Conservation (phyloP, 2,329 filamentous ascomycete species). For the Fusarium buxicola region DNA sequence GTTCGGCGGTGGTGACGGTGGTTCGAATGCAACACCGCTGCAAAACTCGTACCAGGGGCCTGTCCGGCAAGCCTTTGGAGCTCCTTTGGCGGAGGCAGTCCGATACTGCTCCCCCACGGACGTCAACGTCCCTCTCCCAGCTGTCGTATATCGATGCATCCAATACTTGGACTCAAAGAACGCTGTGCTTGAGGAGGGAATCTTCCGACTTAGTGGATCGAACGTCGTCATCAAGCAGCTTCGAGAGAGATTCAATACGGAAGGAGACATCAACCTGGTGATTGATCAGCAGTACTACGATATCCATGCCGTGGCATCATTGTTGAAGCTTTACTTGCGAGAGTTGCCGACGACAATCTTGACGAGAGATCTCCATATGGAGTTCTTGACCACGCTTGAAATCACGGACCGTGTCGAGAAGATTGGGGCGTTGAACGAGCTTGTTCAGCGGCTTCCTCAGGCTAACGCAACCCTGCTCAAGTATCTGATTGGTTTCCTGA, state of each 20-base stretch:
- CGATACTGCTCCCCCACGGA: conserved; percentile 80
- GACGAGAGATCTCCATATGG: conserved; percentile 88
- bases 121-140: conserved; percentile 80
- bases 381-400: conserved; percentile 88
- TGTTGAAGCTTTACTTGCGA: conserved; percentile 93
- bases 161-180: conserved; percentile 89
- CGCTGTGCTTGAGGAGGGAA: conserved; percentile 88
- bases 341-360: conserved; percentile 93
- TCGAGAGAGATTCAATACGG: conserved; percentile 91
- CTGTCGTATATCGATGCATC: conserved; percentile 94
- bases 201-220: conserved; percentile 96
- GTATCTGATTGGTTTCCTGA: conserved; percentile 88
- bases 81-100: conserved; percentile 86
- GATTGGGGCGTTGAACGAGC: conserved; percentile 77
- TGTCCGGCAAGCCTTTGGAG: conserved; percentile 82
- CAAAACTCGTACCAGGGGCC: conserved; percentile 63
- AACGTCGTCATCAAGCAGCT: conserved; percentile 93
- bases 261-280: conserved; percentile 90
- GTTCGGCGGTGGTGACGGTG: conserved; percentile 62
- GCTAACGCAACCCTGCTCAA: conserved; percentile 85
- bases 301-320: conserved; percentile 93
- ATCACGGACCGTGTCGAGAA: conserved; percentile 81
- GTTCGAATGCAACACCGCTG: conserved; percentile 57
- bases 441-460: conserved; percentile 83
- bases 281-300: conserved; percentile 89